These are phyloP conservation scores for Colletotrichum caudatum DNA, from an alignment of 2,329 filamentous ascomycete species.

Conservation along the genomic window DNA sequence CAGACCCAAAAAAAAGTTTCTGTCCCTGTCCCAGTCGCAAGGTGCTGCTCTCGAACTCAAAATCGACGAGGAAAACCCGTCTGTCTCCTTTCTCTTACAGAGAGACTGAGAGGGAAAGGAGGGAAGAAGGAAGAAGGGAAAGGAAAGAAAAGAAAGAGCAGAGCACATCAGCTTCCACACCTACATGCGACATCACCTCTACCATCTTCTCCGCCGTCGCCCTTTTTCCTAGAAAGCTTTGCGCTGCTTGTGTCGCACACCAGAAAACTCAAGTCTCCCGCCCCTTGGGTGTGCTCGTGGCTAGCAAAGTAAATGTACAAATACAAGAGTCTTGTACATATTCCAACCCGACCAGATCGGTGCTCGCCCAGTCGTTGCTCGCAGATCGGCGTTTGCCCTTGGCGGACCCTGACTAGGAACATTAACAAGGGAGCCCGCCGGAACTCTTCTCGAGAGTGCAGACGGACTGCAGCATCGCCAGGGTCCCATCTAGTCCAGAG, in stretches of 20 bases:
- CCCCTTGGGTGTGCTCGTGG: neutral
- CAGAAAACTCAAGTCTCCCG: neutral
- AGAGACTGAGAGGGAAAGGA: neutral
- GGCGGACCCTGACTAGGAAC: constrained; percentile 29
- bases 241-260: neutral
- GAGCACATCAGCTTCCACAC: constrained; percentile 26
- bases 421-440: constrained; percentile 20
- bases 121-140: too few species aligned
- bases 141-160: neutral
- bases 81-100: neutral
- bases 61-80: constrained; percentile 6
- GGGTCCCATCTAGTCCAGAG: constrained; percentile 29
- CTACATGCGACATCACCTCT: constrained; percentile 37
- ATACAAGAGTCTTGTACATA: neutral
- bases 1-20: constrained; percentile 15
- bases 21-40: constrained; percentile 23
- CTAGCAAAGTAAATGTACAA: neutral
- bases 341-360: constrained; percentile 24
- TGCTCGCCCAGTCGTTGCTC: constrained; percentile 24
- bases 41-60: constrained; percentile 25
- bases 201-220: neutral
- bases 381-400: constrained; percentile 30
- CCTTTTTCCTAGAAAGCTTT: neutral
- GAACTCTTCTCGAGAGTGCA: constrained; percentile 20
- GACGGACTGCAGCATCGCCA: constrained; percentile 22